These are phyloP conservation scores for Skeletonema potamos DNA, from an alignment of 108 stramenopile species.

Conservation along the genomic window DNA sequence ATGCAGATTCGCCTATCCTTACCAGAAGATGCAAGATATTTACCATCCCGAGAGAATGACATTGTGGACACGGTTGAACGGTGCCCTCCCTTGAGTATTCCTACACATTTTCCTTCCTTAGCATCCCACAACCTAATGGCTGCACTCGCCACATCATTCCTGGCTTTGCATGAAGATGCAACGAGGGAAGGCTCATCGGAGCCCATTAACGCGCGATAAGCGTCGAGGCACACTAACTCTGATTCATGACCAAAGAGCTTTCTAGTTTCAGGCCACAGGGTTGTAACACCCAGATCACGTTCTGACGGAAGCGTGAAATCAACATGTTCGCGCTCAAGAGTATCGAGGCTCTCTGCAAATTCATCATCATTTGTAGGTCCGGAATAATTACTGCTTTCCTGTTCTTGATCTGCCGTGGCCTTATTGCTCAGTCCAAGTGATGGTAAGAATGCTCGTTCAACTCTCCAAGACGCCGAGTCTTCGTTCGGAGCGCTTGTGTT, in stretches of 20 bases:
- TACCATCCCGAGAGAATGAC: conserved; percentile 77
- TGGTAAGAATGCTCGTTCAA: conserved; percentile 85
- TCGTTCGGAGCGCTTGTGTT: not conserved
- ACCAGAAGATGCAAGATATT: conserved; percentile 76
- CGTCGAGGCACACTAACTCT: conserved; percentile 76
- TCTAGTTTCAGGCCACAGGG: conserved; percentile 82
- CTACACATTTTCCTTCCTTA: conserved; percentile 62
- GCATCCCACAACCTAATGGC: conserved; percentile 81
- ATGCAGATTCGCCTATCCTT: conserved; percentile 89
- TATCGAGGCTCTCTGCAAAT: conserved; percentile 12
- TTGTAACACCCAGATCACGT: conserved; percentile 78
- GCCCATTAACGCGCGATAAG: conserved; percentile 45
- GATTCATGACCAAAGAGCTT: conserved; percentile 87
- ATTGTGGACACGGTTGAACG: conserved; percentile 80
- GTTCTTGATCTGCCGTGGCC: conserved; percentile 57
- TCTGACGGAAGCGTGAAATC: conserved; percentile 65
- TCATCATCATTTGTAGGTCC: conserved; percentile 31
- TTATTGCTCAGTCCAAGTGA: conserved; percentile 87
- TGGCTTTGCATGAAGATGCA: conserved; percentile 81
- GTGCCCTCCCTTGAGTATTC: conserved; percentile 79
- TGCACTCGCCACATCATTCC: conserved; percentile 78
- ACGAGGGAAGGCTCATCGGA: conserved; percentile 51
- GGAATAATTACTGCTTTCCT: conserved; percentile 32
- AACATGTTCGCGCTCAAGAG: conserved; percentile 8
- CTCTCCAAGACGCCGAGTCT: conserved; percentile 47